Evolutionary conservation across 2,329 filamentous ascomycete genomes (phyloP), one percentile per base, ranked within the genome.

Genomic region (Phaeosphaeriaceae sp.): DNA sequence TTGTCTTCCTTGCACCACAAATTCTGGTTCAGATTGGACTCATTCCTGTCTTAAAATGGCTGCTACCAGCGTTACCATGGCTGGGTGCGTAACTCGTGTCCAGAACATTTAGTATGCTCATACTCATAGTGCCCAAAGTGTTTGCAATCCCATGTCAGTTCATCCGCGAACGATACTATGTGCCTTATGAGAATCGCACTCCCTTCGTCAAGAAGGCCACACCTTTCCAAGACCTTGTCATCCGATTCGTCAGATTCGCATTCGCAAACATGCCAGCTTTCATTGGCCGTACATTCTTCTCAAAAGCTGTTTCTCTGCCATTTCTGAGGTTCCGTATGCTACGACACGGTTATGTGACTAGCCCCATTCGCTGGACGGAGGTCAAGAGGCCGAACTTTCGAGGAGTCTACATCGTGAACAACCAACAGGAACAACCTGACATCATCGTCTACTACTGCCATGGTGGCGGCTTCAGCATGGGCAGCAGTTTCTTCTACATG

Each of bases 381-480:
- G 77, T 88, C 52, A 77, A 83, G 24, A 77, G 84, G 83, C 74
- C 79, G 52, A 79, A 78, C 48, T 84, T 89, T 57, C 82, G 82
- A 58, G 92, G 92, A 2, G 78, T 94, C 3, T 94, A 91, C 88
- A 86, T 93, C 50, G 85, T 85, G 44, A 79, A 85, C 47, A 84
- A 92, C 66, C 83, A 85, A 17, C 80, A 83, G 42, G 78, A 82
- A 50, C 81, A 85, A 54, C 89, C 91, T 0, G 92, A 95, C 72
- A 81, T 95, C 55, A 88, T 93, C n/a, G 78, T 96, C 1, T 94
- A 93, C 74, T 95, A 95, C 73, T 86, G 87, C 43, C 92, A 96
- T 73, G 92, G 91, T 17, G 93, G 93, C 22, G 93, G 93, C 0
- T 95, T 96, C 74, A 87, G 88, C 7, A 91, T 96, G 89, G 93